phyloP scores from a whole-genome alignment of 345 rosid genomes.

The Anacardium occidentale region DNA sequence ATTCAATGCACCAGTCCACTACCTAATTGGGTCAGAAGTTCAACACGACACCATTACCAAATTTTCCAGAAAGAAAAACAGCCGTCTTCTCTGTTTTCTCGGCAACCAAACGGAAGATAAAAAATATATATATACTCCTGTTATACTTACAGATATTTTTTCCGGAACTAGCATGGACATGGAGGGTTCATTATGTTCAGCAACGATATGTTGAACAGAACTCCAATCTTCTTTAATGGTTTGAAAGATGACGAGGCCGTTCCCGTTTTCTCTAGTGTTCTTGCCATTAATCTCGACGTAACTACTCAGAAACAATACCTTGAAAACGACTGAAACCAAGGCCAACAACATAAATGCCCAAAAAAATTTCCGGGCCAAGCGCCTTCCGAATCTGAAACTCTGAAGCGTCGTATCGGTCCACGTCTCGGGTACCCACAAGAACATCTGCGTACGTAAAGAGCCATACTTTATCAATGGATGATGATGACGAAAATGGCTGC shows the following conservation, averaged over 20 bases:
- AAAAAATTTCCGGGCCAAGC: conserved; percentile 48
- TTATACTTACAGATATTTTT: conserved; percentile 55
- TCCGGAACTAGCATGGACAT: conserved; percentile 57
- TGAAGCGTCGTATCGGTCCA: conserved; percentile 45
- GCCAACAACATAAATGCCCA: conserved; percentile 45
- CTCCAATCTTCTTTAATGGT: conserved; percentile 59
- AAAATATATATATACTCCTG: neutral
- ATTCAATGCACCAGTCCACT: conserved; percentile 27
- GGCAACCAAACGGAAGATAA: neutral
- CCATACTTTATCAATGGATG: conserved; percentile 39
- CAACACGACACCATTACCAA: neutral
- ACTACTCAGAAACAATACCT: conserved; percentile 43
- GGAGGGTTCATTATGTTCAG: conserved; percentile 35
- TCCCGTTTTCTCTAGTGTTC: conserved; percentile 17
- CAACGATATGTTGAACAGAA: conserved; percentile 53
- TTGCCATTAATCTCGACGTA: conserved; percentile 32
- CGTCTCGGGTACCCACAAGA: conserved; percentile 40
- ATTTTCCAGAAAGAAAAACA: neutral
- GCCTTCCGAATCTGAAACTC: conserved; percentile 52
- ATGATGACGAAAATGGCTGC: conserved; percentile 41
- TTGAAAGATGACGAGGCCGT: conserved; percentile 43
- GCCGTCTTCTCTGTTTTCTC: neutral
- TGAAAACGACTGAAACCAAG: conserved; percentile 58
- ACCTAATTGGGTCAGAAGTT: conserved; percentile 5
- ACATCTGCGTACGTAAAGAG: conserved; percentile 36